phyloP scores from a whole-genome alignment of 805 yeast species.

The Cyberlindnera mississippiensis region DNA sequence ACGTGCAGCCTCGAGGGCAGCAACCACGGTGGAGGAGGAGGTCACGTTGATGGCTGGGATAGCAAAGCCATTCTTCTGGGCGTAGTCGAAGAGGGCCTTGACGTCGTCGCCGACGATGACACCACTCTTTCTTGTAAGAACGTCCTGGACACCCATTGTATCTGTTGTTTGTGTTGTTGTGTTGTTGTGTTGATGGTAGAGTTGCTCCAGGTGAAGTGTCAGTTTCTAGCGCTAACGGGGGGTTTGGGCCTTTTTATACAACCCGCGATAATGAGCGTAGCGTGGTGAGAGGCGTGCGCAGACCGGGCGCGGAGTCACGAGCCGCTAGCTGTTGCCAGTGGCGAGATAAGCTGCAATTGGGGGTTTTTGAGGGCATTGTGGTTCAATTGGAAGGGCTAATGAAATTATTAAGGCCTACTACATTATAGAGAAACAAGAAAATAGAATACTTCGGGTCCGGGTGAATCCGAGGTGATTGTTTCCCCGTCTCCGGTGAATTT shows the following conservation, averaged over 20 bases:
- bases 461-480: no score
- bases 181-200: not conserved
- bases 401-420: no score
- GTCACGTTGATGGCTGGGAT: constrained; percentile 99
- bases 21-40: constrained; percentile 93
- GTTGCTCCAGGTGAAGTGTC: not conserved
- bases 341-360: no score
- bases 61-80: constrained; percentile 90
- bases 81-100: constrained; percentile 75
- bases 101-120: constrained; percentile 99
- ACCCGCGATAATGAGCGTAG: no score
- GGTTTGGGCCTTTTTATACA: constrained; percentile 1
- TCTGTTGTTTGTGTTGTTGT: not conserved
- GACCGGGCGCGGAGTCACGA: constrained; percentile 3
- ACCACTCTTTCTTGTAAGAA: constrained; percentile 88
- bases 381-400: no score
- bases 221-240: no score
- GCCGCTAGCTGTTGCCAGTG: no score
- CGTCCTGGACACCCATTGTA: constrained; percentile 63
- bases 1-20: constrained; percentile 96
- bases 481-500: no score
- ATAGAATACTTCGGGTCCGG: no score
- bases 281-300: constrained; percentile 1
- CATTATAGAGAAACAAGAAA: no score
- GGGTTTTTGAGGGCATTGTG: no score